Conservation (phyloP, 306 rosid species). For the Cucumis hystrix region DNA sequence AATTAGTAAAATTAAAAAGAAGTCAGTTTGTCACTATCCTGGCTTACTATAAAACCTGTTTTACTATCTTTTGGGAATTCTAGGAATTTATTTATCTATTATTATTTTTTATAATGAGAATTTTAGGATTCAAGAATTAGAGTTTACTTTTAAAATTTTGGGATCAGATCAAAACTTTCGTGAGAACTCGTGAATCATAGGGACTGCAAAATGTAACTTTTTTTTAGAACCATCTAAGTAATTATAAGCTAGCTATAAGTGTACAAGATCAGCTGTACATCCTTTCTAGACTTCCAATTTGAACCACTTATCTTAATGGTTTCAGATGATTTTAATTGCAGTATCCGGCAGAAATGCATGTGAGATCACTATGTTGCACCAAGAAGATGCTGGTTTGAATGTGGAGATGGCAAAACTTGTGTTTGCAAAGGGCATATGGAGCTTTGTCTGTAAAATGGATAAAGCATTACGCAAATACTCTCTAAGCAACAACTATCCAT, state of each 20-base stretch:
- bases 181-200: background rate
- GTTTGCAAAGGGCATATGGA: slow-evolving; percentile 86
- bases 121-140: background rate
- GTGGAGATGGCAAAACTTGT: slow-evolving; percentile 74
- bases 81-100: no score
- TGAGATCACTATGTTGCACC: slow-evolving; percentile 82
- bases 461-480: slow-evolving; percentile 56
- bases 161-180: background rate
- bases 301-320: background rate
- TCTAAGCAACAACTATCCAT: slow-evolving; percentile 14
- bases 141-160: background rate
- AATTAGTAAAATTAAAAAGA: background rate
- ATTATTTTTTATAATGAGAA: no score
- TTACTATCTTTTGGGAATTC: background rate
- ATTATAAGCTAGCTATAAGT: background rate
- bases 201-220: background rate
- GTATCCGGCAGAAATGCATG: slow-evolving; percentile 76
- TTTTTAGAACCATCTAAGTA: background rate
- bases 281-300: slow-evolving; percentile 4
- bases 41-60: background rate
- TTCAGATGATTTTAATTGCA: slow-evolving; percentile 18
- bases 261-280: background rate
- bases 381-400: slow-evolving; percentile 93
- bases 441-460: slow-evolving; percentile 79
- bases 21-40: background rate